Base-by-base conservation (phyloP, 2,329 filamentous ascomycete genomes). In the Penicillium capsulatum region DNA sequence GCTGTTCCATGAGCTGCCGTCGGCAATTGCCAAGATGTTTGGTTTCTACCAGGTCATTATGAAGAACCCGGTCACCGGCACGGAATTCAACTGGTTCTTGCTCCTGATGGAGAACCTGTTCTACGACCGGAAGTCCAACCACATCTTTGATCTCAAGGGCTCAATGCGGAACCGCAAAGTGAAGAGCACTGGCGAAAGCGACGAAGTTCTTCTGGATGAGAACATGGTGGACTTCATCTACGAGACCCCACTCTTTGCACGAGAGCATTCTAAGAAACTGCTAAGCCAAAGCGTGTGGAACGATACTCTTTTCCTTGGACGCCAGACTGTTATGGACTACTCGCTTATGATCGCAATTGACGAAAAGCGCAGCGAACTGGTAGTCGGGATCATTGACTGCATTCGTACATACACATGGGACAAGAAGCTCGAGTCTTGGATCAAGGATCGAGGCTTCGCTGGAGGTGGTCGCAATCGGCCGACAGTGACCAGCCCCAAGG, bases 161-260 rank as follows among this genome's bases (percentile, higher is more conserved):
- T 95, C 88, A 7, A 98, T 98, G 92, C 83, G 92, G 32, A 98
- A 98, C 67, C 87, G 92, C 57, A 96, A 95, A 63, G 95, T 97
- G 31, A 84, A 97, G 60, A 88, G 84, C 17, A 98, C 92, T 0
- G 94, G 92, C 36, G 88, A 97, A 66, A 86, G 91, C 50, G 92
- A 97, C 53, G 92, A 98, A 66, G 92, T 98, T 3, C 77, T 98
- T 3, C 76, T 98, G 1, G 92, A 98, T 59, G 94, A 98, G 61
- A 98, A 98, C 66, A 92, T 98, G 77, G 92, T 98, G 7, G 94
- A 98, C 63, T 97, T 94, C 62, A 97, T 98, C 48, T 98, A 95
- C 57, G 92, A 98, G 62, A 94, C 87, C 2, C 94, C 92, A 0
- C 76, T 98, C 11, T 98, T 98, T 63, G 84, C 91, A 7, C 81